Evolutionary conservation across 306 rosid species (phyloP).

Genomic region (Lupinus albus): DNA sequence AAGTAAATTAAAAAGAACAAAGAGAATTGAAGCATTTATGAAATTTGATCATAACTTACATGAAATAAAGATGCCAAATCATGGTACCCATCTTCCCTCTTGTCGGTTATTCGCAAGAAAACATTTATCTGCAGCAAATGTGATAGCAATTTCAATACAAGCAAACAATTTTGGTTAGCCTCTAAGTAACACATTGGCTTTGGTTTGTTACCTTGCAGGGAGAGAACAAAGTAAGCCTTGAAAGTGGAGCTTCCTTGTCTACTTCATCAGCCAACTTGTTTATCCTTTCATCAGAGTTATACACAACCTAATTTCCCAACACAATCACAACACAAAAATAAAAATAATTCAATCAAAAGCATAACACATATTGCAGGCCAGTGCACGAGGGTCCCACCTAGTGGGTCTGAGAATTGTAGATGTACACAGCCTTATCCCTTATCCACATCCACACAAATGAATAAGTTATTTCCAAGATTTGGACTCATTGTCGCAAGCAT

Average conservation of each 20-base stretch:
- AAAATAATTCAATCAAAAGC: slow-evolving; percentile 39
- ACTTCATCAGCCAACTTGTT: slow-evolving; percentile 79
- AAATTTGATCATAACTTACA: slow-evolving; percentile 53
- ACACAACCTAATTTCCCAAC: slow-evolving; percentile 65
- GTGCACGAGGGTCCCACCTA: too few species aligned
- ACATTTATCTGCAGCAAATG: slow-evolving; percentile 63
- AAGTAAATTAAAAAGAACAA: slow-evolving; percentile 11
- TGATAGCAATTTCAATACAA: slow-evolving; percentile 25
- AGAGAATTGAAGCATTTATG: slow-evolving; percentile 29
- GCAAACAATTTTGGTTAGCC: slow-evolving; percentile 29
- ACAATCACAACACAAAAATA: slow-evolving; percentile 6
- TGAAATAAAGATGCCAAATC: slow-evolving; percentile 97
- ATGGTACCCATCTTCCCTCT: slow-evolving; percentile 95
- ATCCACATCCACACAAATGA: too few species aligned
- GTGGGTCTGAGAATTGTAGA: too few species aligned
- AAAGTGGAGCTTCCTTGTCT: slow-evolving; percentile 72
- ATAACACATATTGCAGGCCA: too few species aligned
- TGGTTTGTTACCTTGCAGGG: slow-evolving; percentile 82
- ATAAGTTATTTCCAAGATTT: too few species aligned
- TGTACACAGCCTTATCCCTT: too few species aligned
- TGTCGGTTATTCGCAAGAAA: slow-evolving; percentile 87
- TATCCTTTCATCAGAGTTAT: slow-evolving; percentile 78
- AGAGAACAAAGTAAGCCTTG: slow-evolving; percentile 88
- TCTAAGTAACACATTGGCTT: slow-evolving; percentile 32
- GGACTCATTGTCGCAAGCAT: too few species aligned